phyloP scores from a whole-genome alignment of 768 basidiomycete species.

The Auricularia sp. region DNA sequence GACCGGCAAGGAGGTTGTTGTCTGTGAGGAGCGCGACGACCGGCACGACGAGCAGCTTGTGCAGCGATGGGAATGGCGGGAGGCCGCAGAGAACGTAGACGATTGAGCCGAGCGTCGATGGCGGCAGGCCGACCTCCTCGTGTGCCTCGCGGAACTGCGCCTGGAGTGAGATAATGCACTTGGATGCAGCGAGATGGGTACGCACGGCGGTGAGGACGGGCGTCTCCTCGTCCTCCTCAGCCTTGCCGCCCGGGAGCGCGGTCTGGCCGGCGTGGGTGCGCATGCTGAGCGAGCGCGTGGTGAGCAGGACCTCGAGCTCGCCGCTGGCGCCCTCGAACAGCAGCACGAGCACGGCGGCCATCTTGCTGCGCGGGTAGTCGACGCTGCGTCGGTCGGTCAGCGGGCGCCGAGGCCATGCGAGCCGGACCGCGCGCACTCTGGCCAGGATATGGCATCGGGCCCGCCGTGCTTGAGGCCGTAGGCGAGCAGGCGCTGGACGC shows the following conservation, averaged over 20 bases:
- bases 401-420: too few species aligned
- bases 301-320: constrained; percentile 65
- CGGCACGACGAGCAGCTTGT: constrained; percentile 64
- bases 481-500: not conserved
- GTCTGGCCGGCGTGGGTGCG: constrained; percentile 74
- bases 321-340: constrained; percentile 58
- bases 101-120: constrained; percentile 44
- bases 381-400: not conserved
- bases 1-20: constrained; percentile 35
- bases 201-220: constrained; percentile 69
- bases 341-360: constrained; percentile 71
- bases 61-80: constrained; percentile 47
- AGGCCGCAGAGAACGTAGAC: constrained; percentile 53
- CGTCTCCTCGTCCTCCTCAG: constrained; percentile 54
- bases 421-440: not conserved
- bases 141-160: constrained; percentile 68
- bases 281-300: constrained; percentile 71
- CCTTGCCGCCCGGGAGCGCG: constrained; percentile 74
- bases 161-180: too few species aligned
- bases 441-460: not conserved
- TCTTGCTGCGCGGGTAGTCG: constrained; percentile 30
- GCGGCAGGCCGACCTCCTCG: constrained; percentile 73
- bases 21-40: constrained; percentile 63
- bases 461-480: not conserved
- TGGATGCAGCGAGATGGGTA: constrained; percentile 1